Conservation (phyloP, 148 eudicot species). For the Chenopodium formosanum region DNA sequence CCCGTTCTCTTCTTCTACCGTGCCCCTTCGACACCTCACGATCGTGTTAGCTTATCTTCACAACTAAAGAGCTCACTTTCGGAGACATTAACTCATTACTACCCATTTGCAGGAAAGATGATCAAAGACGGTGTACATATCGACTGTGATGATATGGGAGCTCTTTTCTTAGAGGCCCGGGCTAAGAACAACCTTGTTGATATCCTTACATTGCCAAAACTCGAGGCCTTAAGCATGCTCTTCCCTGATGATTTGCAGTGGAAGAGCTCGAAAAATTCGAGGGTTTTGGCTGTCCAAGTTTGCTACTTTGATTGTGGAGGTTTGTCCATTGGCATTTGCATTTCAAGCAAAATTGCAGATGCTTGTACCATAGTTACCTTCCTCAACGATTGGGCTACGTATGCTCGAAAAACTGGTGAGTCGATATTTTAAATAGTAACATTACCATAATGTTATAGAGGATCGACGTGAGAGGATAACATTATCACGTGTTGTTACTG, state of each 20-base stretch:
- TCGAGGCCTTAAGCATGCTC: neutral
- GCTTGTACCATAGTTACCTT: constrained; percentile 18
- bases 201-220: neutral
- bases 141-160: constrained; percentile 36
- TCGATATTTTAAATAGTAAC: neutral
- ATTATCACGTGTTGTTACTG: neutral
- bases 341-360: constrained; percentile 36
- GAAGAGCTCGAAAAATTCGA: constrained; percentile 5
- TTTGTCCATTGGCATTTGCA: constrained; percentile 19
- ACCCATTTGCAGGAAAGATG: constrained; percentile 41
- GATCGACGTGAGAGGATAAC: too few species aligned
- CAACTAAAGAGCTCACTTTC: constrained; percentile 35
- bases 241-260: constrained; percentile 10
- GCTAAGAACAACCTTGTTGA: neutral
- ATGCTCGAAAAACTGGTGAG: constrained; percentile 10
- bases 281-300: constrained; percentile 22
- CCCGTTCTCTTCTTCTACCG: constrained; percentile 37
- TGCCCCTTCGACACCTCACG: neutral
- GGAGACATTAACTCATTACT: constrained; percentile 26
- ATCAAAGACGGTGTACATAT: constrained; percentile 14
- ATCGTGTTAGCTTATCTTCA: neutral
- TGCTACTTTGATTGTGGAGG: constrained; percentile 36
- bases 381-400: constrained; percentile 35
- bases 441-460: neutral
- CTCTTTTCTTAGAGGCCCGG: constrained; percentile 26